Percentiles rank a stretch among this genome's conserved stretches.
These are phyloP conservation scores for Lachnellula arida DNA, from an alignment of 2,329 filamentous ascomycete species.

Conservation along the genomic window DNA sequence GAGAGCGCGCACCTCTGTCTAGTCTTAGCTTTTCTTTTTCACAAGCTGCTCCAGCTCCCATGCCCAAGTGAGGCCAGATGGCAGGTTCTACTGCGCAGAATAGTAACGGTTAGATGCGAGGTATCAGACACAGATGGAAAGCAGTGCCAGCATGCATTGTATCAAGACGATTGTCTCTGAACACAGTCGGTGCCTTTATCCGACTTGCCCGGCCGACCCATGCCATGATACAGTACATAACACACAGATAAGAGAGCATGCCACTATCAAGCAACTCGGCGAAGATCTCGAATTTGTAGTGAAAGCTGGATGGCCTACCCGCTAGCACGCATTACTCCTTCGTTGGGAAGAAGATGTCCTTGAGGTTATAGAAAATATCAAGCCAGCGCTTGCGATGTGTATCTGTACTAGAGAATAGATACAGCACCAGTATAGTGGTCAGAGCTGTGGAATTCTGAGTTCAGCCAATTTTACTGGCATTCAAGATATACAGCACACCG, in stretches of 20 bases:
- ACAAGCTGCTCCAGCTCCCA: too few species aligned
- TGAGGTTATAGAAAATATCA: slow-evolving; percentile 2
- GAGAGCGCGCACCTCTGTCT: background rate
- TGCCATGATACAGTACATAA: background rate
- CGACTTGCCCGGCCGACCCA: background rate
- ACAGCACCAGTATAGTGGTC: slow-evolving; percentile 1
- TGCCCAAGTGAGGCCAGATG: too few species aligned
- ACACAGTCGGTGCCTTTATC: background rate
- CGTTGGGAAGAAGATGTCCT: slow-evolving; percentile 13
- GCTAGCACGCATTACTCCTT: slow-evolving; percentile 6
- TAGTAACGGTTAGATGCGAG: too few species aligned
- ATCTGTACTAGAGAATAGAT: background rate
- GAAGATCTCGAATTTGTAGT: slow-evolving; percentile 1
- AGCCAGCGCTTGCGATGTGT: background rate
- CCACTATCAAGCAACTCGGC: slow-evolving; percentile 1
- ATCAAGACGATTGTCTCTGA: background rate
- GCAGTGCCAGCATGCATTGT: too few species aligned
- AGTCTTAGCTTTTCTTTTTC: background rate
- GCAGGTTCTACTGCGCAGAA: too few species aligned
- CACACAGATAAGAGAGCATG: background rate
- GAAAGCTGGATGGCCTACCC: slow-evolving; percentile 7
- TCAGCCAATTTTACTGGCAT: too few species aligned
- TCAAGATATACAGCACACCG: too few species aligned
- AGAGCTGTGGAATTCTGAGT: slow-evolving; percentile 5
- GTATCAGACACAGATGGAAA: too few species aligned